phyloP scores from a whole-genome alignment of 345 rosid genomes.

The Streptanthus diversifolius region DNA sequence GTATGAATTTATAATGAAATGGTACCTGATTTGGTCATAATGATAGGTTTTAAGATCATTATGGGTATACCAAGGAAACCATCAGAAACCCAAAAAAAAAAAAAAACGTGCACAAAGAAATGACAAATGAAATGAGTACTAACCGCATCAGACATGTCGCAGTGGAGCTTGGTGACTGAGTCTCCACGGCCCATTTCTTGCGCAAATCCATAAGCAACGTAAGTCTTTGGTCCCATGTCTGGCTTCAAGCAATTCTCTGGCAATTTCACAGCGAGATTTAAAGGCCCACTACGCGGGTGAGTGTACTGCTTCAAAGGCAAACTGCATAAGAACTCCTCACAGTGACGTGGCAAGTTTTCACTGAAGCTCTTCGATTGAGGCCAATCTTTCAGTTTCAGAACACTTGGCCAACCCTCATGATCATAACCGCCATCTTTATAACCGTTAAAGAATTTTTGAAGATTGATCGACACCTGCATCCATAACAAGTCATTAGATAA shows the following conservation, averaged over 20 bases:
- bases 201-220: constrained; percentile 65
- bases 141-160: constrained; percentile 90
- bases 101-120: background rate
- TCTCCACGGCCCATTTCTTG: constrained; percentile 83
- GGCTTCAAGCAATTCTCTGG: constrained; percentile 56
- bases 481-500: background rate
- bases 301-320: constrained; percentile 77
- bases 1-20: background rate
- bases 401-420: constrained; percentile 44
- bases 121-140: constrained; percentile 3
- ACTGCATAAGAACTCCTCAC: constrained; percentile 55
- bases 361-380: constrained; percentile 61
- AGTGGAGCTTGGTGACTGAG: constrained; percentile 87
- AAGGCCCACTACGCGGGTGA: constrained; percentile 54
- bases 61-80: background rate
- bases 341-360: constrained; percentile 61
- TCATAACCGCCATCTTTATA: constrained; percentile 47
- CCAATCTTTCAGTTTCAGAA: constrained; percentile 82
- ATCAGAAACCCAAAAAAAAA: background rate
- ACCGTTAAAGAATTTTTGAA: constrained; percentile 54
- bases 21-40: background rate
- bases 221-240: constrained; percentile 85
- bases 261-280: constrained; percentile 59
- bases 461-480: constrained; percentile 51
- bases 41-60: background rate